phyloP scores from a whole-genome alignment of 345 rosid genomes.

The Rhodamnia rubescens region DNA sequence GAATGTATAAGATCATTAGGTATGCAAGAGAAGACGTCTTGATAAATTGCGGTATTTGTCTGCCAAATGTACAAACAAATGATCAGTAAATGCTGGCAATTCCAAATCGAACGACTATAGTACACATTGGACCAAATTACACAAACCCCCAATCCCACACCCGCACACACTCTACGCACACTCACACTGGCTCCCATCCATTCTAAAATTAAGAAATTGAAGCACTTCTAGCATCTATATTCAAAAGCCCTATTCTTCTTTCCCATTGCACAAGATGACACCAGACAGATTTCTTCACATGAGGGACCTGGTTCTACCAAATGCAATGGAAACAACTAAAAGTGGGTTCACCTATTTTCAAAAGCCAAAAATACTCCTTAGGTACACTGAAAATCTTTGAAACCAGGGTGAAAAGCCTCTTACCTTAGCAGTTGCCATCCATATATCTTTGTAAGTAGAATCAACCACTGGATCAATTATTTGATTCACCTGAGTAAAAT shows the following conservation, averaged over 20 bases:
- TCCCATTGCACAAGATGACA: background rate
- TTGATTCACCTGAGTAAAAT: slow-evolving; percentile 38
- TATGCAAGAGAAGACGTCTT: slow-evolving; percentile 83
- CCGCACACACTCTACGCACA: background rate
- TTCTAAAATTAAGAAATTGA: background rate
- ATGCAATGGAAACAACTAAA: background rate
- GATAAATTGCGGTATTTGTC: slow-evolving; percentile 78
- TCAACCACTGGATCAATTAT: slow-evolving; percentile 76
- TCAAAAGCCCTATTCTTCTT: background rate
- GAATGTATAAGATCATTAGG: slow-evolving; percentile 89
- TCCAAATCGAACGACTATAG: background rate
- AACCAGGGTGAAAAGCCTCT: background rate
- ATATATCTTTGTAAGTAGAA: slow-evolving; percentile 73
- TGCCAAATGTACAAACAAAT: slow-evolving; percentile 22
- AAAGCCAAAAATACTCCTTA: background rate
- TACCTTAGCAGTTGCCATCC: slow-evolving; percentile 91
- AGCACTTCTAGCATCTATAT: background rate
- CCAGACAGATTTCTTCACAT: background rate
- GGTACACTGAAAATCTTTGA: background rate
- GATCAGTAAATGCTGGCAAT: background rate
- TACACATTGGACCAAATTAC: background rate
- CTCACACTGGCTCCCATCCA: background rate
- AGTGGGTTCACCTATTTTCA: background rate
- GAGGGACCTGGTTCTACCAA: background rate
- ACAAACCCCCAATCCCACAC: background rate